Percentiles rank a stretch among this genome's conserved stretches.
These are phyloP conservation scores for Botrytis hyacinthi DNA, from an alignment of 2,329 filamentous ascomycete species.

Conservation along the genomic window DNA sequence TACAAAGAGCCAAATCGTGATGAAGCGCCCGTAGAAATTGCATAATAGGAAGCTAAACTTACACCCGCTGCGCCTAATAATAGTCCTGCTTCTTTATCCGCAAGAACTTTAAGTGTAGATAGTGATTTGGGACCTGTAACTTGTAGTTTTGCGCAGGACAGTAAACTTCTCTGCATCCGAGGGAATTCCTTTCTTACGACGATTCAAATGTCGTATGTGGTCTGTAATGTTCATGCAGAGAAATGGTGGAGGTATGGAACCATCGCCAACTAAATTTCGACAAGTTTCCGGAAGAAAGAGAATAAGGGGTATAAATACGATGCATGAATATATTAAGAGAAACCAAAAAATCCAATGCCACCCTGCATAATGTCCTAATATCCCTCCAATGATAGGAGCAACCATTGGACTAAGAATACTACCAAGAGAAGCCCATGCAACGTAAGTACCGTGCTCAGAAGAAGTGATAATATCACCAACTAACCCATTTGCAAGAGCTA, in stretches of 20 bases:
- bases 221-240: constrained; percentile 56
- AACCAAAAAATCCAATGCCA: not conserved
- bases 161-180: constrained; percentile 30
- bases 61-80: constrained; percentile 51
- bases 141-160: constrained; percentile 38
- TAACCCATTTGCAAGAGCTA: not conserved
- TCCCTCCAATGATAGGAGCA: not conserved
- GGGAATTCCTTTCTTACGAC: constrained; percentile 22
- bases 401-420: not conserved
- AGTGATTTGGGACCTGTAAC: constrained; percentile 41
- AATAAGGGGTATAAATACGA: constrained; percentile 23
- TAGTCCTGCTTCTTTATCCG: constrained; percentile 45
- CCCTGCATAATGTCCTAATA: not conserved
- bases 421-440: not conserved
- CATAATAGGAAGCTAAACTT: constrained; percentile 53
- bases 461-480: not conserved
- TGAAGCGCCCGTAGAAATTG: constrained; percentile 36
- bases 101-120: constrained; percentile 43
- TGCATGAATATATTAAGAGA: not conserved
- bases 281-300: constrained; percentile 31
- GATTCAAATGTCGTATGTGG: constrained; percentile 33
- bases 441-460: not conserved
- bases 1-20: not conserved
- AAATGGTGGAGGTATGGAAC: constrained; percentile 51
- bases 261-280: constrained; percentile 29